Evolutionary conservation across 78 protist genomes (phyloP).

Genomic region (Chrysochromulina parva): DNA sequence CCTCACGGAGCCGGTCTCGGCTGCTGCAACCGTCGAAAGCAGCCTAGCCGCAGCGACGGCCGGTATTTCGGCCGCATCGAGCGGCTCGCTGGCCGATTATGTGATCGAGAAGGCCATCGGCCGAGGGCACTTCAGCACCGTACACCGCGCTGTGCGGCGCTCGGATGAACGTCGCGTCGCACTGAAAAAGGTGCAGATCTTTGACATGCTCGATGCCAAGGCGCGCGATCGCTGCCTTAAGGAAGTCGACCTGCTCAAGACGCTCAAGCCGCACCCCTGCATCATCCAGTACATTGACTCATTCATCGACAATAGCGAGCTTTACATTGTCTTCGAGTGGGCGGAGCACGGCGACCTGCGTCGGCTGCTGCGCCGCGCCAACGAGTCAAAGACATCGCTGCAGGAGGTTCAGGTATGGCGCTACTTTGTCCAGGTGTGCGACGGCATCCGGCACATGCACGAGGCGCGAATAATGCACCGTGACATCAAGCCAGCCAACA

Average conservation of each 20-base stretch:
- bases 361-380: constrained; percentile 29
- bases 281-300: constrained; percentile 48
- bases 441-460: constrained; percentile 54
- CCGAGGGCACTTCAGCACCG: constrained; percentile 7
- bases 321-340: constrained; percentile 55
- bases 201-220: constrained; percentile 33
- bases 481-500: constrained; percentile 65
- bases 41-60: too few relatives aligned
- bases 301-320: constrained; percentile 41
- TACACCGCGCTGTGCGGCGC: neutral
- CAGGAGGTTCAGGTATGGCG: constrained; percentile 17
- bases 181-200: constrained; percentile 29
- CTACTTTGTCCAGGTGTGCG: neutral
- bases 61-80: too few relatives aligned
- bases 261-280: constrained; percentile 27
- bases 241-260: constrained; percentile 31
- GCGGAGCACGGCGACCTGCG: constrained; percentile 56
- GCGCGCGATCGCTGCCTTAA: constrained; percentile 26
- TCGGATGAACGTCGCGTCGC: neutral
- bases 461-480: constrained; percentile 40
- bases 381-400: neutral
- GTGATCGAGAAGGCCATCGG: constrained; percentile 12
- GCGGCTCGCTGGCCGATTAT: neutral
- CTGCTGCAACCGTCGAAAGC: too few relatives aligned
- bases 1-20: too few relatives aligned